Evolutionary conservation across 2,329 filamentous ascomycete genomes (phyloP).

Genomic region (Bipolaris oryzae): DNA sequence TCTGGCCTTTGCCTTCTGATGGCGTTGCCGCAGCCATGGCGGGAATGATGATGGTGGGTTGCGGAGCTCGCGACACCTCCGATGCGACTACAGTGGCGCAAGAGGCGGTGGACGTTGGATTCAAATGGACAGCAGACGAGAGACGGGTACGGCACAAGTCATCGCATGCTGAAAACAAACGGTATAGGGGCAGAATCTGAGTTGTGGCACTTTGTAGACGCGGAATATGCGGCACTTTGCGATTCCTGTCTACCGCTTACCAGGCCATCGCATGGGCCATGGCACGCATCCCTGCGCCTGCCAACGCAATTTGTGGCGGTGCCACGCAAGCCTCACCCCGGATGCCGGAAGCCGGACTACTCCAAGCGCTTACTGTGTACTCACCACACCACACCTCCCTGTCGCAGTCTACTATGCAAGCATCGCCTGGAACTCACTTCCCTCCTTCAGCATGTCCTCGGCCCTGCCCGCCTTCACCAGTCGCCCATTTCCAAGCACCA

Average conservation of each 20-base stretch:
- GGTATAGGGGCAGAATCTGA: background rate
- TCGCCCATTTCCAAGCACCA: conserved; percentile 60
- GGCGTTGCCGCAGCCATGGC: conserved; percentile 35
- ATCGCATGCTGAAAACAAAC: conserved; percentile 18
- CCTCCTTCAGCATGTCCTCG: conserved; percentile 44
- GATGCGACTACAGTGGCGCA: conserved; percentile 1
- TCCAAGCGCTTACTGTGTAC: too few relatives aligned
- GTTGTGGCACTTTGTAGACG: conserved; percentile 18
- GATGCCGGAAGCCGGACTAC: background rate
- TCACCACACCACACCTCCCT: background rate
- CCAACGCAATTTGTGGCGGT: conserved; percentile 25
- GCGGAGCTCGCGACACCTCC: conserved; percentile 10
- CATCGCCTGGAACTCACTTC: conserved; percentile 43
- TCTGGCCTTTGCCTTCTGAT: conserved; percentile 32
- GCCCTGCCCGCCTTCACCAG: conserved; percentile 49
- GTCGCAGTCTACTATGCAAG: conserved; percentile 28
- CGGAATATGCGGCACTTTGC: conserved; percentile 25
- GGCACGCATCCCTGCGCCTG: conserved; percentile 16
- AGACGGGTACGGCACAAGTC: conserved; percentile 4
- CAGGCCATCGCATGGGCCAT: background rate
- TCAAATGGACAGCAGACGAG: background rate
- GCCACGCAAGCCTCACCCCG: conserved; percentile 17
- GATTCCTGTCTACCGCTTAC: conserved; percentile 18
- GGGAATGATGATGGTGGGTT: conserved; percentile 14
- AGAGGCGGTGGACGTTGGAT: background rate